Conservation (phyloP, 768 basidiomycete genomes). For the Termitomyces sp. region DNA sequence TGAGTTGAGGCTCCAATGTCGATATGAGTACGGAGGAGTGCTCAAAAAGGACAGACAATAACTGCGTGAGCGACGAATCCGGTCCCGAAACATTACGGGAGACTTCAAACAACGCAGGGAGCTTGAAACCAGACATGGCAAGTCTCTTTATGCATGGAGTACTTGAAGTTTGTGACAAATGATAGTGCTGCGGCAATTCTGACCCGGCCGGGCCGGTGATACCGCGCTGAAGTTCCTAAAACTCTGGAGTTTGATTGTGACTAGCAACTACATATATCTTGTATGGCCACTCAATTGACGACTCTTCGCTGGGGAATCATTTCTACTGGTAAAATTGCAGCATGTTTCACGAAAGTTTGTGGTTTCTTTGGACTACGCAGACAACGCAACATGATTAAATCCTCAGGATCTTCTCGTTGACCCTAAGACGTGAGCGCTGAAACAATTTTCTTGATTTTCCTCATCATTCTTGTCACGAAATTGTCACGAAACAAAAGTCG, state of each 20-base stretch:
- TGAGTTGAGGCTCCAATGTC: constrained; percentile 47
- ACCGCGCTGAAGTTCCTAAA: not conserved
- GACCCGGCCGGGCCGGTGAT: not conserved
- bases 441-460: not conserved
- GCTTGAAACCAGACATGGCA: constrained; percentile 4
- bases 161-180: not conserved
- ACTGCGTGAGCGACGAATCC: constrained; percentile 28
- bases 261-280: not conserved
- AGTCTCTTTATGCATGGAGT: not conserved
- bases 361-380: not conserved
- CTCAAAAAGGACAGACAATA: constrained; percentile 37
- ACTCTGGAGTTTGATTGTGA: not conserved
- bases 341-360: constrained; percentile 58
- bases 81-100: constrained; percentile 23
- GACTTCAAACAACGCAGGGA: constrained; percentile 32
- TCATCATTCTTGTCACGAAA: not conserved
- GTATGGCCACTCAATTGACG: constrained; percentile 31
- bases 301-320: constrained; percentile 82
- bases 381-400: not conserved
- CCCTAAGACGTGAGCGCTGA: constrained; percentile 51
- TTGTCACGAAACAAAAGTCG: constrained; percentile 43
- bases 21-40: constrained; percentile 46
- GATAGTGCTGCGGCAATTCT: too few species aligned
- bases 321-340: constrained; percentile 73
- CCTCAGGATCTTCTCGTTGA: constrained; percentile 69